A percentile compares a stretch with the other conserved stretches of the same genome.
These are phyloP conservation scores for Theileria equi DNA, from an alignment of 169 alveolate species.

Conservation along the genomic window DNA sequence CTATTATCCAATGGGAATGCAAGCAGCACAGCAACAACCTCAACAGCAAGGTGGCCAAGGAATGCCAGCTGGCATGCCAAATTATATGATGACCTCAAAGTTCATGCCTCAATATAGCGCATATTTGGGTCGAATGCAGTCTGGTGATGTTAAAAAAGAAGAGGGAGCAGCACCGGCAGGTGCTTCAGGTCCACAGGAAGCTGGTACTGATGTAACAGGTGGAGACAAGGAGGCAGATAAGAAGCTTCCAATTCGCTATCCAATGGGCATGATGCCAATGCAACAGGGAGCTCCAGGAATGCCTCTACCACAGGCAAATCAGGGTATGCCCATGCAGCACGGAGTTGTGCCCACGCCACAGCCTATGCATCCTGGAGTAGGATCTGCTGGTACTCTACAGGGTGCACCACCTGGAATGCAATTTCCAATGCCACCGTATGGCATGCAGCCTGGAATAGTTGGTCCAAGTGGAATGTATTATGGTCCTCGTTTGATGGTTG, in stretches of 20 bases:
- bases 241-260: not conserved
- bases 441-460: constrained; percentile 38
- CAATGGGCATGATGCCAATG: not conserved
- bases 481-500: constrained; percentile 56
- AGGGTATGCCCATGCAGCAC: not conserved
- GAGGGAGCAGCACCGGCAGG: constrained; percentile 2
- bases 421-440: constrained; percentile 24
- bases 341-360: constrained; percentile 15
- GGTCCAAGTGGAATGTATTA: constrained; percentile 10
- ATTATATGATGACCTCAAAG: constrained; percentile 58
- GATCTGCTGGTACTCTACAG: constrained; percentile 2
- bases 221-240: constrained; percentile 6
- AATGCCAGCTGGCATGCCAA: constrained; percentile 43
- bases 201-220: not conserved
- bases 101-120: constrained; percentile 66
- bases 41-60: constrained; percentile 40
- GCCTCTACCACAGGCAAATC: not conserved
- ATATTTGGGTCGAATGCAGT: constrained; percentile 46
- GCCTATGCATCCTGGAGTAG: constrained; percentile 6
- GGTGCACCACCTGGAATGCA: constrained; percentile 25
- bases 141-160: constrained; percentile 19
- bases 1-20: constrained; percentile 48
- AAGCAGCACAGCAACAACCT: constrained; percentile 22
- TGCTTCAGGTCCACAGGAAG: constrained; percentile 10
- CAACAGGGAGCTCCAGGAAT: no score